phyloP scores from a whole-genome alignment of 2,329 filamentous ascomycete species.

The Falciphora oryzae region DNA sequence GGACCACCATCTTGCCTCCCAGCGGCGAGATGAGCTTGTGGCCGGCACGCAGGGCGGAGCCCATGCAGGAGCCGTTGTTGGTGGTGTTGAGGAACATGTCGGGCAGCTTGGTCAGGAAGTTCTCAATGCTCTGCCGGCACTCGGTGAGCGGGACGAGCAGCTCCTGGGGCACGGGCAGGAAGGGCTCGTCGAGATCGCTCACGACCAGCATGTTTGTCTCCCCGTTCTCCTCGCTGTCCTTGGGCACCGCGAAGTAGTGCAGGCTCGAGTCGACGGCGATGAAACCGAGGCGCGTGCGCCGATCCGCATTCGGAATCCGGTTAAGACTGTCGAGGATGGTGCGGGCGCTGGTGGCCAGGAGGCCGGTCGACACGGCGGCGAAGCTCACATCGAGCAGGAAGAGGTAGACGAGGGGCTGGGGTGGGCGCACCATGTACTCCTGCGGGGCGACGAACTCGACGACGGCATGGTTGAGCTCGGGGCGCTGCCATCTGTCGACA shows the following conservation, averaged over 20 bases:
- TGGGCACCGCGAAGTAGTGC: constrained; percentile 93
- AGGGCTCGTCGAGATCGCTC: constrained; percentile 92
- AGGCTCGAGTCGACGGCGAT: constrained; percentile 91
- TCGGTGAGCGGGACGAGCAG: constrained; percentile 84
- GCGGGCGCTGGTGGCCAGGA: constrained; percentile 85
- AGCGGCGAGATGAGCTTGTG: constrained; percentile 94
- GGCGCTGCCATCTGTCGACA: constrained; percentile 84
- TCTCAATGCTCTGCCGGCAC: constrained; percentile 85
- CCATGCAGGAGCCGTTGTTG: constrained; percentile 87
- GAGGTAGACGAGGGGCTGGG: constrained; percentile 89
- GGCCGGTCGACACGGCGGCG: constrained; percentile 79
- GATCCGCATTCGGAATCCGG: constrained; percentile 95
- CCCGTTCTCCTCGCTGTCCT: constrained; percentile 76
- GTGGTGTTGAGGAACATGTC: constrained; percentile 96
- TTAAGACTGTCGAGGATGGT: constrained; percentile 94
- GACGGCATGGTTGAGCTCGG: constrained; percentile 92
- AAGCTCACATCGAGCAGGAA: constrained; percentile 96
- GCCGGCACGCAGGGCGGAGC: constrained; percentile 82
- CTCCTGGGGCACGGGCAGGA: constrained; percentile 88
- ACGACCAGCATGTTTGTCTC: constrained; percentile 91
- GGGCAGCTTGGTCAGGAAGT: constrained; percentile 83
- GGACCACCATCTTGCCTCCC: constrained; percentile 88
- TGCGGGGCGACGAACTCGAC: constrained; percentile 97
- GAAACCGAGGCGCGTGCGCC: constrained; percentile 87
- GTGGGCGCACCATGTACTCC: constrained; percentile 98